Conservation (phyloP, 768 basidiomycete genomes). For the Lactarius indigo region DNA sequence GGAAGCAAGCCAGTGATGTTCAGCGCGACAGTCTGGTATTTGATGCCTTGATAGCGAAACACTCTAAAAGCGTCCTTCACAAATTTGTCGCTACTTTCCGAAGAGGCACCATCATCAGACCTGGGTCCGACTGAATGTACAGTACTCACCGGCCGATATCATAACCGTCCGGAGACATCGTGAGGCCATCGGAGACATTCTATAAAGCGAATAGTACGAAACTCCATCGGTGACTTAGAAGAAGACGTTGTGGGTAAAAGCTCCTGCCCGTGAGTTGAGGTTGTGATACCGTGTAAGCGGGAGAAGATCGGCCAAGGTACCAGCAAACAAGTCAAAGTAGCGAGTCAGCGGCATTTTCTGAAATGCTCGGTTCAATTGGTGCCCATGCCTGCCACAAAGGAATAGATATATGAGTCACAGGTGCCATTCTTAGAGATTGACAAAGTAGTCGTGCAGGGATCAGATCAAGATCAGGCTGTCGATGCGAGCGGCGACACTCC, state of each 20-base stretch:
- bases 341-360: no score
- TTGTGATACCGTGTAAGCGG: not conserved
- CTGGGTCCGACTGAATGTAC: not conserved
- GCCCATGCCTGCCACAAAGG: not conserved
- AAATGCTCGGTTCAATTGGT: no score
- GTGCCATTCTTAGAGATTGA: not conserved
- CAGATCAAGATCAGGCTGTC: not conserved
- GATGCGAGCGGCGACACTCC: not conserved
- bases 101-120: not conserved
- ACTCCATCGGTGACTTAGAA: no score
- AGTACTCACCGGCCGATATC: slow-evolving; percentile 34
- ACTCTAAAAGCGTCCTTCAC: slow-evolving; percentile 1
- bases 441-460: no score
- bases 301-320: not conserved
- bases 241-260: not conserved
- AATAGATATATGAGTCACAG: not conserved
- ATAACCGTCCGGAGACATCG: slow-evolving; percentile 33
- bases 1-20: slow-evolving; percentile 54
- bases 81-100: slow-evolving; percentile 13
- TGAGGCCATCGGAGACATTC: slow-evolving; percentile 27
- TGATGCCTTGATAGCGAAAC: slow-evolving; percentile 22
- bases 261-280: not conserved
- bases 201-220: no score
- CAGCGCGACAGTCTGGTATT: slow-evolving; percentile 43
- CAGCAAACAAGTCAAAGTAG: not conserved